Conservation (phyloP, 2,329 filamentous ascomycete species). For the Bisporella sp. region DNA sequence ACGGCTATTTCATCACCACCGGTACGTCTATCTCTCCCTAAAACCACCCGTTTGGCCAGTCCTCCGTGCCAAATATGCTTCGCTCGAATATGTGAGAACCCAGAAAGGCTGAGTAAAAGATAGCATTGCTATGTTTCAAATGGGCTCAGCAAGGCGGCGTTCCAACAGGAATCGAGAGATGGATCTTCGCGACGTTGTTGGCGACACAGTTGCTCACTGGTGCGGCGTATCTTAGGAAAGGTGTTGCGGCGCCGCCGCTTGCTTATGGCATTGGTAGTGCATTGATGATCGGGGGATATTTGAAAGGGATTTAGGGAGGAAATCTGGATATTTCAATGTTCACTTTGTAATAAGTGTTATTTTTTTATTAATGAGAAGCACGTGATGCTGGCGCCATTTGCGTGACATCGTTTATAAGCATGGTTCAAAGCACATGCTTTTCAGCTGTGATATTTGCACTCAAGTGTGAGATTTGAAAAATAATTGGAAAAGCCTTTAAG, state of each 20-base stretch:
- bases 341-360: neutral
- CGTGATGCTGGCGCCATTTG: too few relatives aligned
- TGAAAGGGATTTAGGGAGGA: neutral
- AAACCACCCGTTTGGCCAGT: neutral
- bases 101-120: neutral
- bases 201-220: neutral
- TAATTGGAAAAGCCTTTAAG: too few relatives aligned
- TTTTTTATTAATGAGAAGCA: neutral
- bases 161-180: neutral
- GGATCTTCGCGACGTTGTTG: conserved; percentile 1
- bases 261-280: neutral
- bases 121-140: conserved; percentile 2
- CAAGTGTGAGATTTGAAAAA: too few relatives aligned
- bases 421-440: too few relatives aligned
- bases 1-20: conserved; percentile 1
- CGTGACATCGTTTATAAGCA: too few relatives aligned
- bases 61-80: neutral
- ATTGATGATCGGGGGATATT: neutral
- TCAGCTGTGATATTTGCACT: too few relatives aligned
- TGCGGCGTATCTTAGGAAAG: neutral
- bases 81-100: neutral
- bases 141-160: conserved; percentile 1
- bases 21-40: neutral
- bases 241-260: neutral
- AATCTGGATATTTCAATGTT: neutral